Conservation (phyloP, 129 eudicot species). For the Glebionis coronaria region DNA sequence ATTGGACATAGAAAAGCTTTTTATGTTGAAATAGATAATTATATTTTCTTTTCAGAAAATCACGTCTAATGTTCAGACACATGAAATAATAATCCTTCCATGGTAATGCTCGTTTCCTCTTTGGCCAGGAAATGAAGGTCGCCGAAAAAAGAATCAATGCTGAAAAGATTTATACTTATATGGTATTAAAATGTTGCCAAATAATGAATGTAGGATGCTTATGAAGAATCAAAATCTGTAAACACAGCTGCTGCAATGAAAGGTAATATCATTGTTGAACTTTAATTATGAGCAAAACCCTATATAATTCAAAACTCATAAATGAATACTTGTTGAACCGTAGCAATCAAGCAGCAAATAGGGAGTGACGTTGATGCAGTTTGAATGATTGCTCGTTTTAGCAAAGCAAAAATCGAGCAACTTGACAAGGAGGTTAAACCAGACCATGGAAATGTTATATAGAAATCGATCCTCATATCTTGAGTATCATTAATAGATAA, state of each 20-base stretch:
- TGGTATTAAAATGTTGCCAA: background rate
- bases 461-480: background rate
- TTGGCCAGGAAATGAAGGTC: too few relatives aligned
- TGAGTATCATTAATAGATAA: background rate
- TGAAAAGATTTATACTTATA: too few relatives aligned
- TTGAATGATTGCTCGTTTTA: constrained; percentile 71
- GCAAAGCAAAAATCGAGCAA: constrained; percentile 74
- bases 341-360: constrained; percentile 82
- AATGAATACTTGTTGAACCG: constrained; percentile 5
- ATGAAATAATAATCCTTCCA: too few relatives aligned
- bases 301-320: constrained; percentile 4
- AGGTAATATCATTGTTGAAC: constrained; percentile 58
- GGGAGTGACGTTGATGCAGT: constrained; percentile 91
- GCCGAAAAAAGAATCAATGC: too few relatives aligned
- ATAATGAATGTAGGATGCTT: constrained; percentile 60
- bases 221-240: constrained; percentile 75
- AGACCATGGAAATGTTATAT: background rate
- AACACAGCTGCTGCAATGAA: constrained; percentile 93
- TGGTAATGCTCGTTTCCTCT: too few relatives aligned
- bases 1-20: too few relatives aligned
- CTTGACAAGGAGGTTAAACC: constrained; percentile 80
- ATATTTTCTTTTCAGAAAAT: too few relatives aligned
- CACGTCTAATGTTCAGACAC: too few relatives aligned
- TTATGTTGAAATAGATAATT: too few relatives aligned
- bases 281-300: background rate